Conservation (phyloP, 192 early-diverging fungal species). For the Podila epigama region DNA sequence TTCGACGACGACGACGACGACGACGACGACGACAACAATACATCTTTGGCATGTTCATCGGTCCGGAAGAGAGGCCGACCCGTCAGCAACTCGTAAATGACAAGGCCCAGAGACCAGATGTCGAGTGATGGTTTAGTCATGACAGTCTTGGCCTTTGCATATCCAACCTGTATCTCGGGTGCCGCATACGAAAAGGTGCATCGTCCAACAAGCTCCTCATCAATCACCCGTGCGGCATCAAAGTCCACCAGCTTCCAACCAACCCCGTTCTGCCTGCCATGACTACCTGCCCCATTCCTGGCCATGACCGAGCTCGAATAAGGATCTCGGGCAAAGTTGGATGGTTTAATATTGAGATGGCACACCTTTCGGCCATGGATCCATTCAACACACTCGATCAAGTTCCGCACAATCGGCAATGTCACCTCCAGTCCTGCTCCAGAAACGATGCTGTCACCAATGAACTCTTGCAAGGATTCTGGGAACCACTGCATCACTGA, state of each 20-base stretch:
- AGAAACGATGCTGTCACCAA: slow-evolving; percentile 16
- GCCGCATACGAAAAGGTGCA: slow-evolving; percentile 58
- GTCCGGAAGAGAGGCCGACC: slow-evolving; percentile 33
- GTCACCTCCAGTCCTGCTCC: slow-evolving; percentile 32
- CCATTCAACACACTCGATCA: slow-evolving; percentile 39
- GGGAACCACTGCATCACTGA: slow-evolving; percentile 44
- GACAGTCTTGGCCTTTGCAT: slow-evolving; percentile 44
- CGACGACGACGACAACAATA: slow-evolving; percentile 3
- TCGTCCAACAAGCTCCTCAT: slow-evolving; percentile 56
- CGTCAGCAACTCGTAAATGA: slow-evolving; percentile 51
- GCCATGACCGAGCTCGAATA: slow-evolving; percentile 12
- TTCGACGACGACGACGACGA: not conserved
- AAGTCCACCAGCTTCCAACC: slow-evolving; percentile 63
- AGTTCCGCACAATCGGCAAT: slow-evolving; percentile 19
- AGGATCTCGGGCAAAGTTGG: slow-evolving; percentile 46
- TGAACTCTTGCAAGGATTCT: slow-evolving; percentile 24
- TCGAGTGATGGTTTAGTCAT: slow-evolving; percentile 51
- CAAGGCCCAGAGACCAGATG: slow-evolving; percentile 58
- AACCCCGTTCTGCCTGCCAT: too few relatives aligned
- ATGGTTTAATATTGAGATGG: slow-evolving; percentile 42
- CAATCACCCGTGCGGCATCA: slow-evolving; percentile 57
- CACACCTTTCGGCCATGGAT: slow-evolving; percentile 41
- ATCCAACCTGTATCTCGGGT: slow-evolving; percentile 47
- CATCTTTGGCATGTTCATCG: slow-evolving; percentile 33
- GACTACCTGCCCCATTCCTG: not conserved